phyloP scores from a whole-genome alignment of 306 rosid genomes.

The Pyrus pyrifolia region DNA sequence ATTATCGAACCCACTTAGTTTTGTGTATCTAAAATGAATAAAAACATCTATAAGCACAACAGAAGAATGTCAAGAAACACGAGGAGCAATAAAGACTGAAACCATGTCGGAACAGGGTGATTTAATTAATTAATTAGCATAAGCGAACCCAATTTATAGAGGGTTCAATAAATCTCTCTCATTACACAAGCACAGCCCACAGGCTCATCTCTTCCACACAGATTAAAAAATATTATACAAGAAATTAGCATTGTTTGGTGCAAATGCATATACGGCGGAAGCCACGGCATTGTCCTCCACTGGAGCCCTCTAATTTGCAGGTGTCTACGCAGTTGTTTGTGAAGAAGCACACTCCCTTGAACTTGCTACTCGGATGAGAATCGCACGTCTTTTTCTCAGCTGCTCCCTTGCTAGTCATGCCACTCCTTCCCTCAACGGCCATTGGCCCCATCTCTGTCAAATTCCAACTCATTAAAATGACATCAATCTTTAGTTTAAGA shows the following conservation, averaged over 20 bases:
- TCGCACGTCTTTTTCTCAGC: constrained; percentile 23
- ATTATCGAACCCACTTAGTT: neutral
- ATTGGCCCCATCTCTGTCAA: constrained; percentile 25
- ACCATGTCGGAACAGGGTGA: neutral
- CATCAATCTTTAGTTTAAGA: neutral
- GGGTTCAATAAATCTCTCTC: no score
- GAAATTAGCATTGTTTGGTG: constrained; percentile 19
- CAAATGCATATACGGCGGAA: constrained; percentile 50
- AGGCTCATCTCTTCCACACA: neutral
- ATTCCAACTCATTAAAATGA: neutral
- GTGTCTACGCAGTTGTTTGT: constrained; percentile 29
- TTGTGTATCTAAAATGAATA: no score
- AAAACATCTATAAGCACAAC: neutral
- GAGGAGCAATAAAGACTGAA: neutral
- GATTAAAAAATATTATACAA: neutral
- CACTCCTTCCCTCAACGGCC: constrained; percentile 31
- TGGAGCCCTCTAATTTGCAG: constrained; percentile 37
- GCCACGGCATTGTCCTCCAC: constrained; percentile 47
- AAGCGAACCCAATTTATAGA: no score
- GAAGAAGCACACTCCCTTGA: constrained; percentile 38
- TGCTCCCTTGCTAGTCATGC: neutral
- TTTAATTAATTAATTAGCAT: no score
- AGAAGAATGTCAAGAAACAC: neutral
- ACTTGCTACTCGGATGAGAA: constrained; percentile 29
- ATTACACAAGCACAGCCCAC: neutral